Base-by-base conservation (phyloP, 1,139 yeast species). In the Suhomyces wounanorum region DNA sequence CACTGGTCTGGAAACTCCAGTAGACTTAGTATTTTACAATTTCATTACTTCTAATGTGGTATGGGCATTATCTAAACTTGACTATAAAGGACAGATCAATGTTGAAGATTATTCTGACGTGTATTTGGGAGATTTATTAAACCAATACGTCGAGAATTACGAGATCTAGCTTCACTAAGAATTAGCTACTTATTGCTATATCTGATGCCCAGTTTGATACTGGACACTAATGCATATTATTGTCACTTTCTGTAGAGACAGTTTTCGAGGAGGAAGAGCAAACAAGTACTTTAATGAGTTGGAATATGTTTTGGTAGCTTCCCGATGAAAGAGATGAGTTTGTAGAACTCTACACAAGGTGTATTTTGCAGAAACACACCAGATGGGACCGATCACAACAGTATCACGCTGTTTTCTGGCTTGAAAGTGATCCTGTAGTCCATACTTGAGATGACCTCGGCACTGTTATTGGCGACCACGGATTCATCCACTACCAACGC, bases 21-120 rank as follows among this genome's bases (percentile, higher is more conserved):
- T 85, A 8, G 95, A 91, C 60, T 78, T 91, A 33, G 83, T 94
- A 0, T 91, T 86, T 64, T 88, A 88, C 65, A 87, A 84, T 58
- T 94, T 90, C 62, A 79, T 92, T 59, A 75, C 82, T 37, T 79
- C 83, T 3, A 85, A 85, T 60, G 70, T 94, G 6, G 53, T 81
- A 8, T 70, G 76, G 56, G 96, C 95, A 0, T 64, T 87, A 43
- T 64, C 73, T 38, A 66, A 65, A 37, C 57, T 75, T 45, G 67
- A 69, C 4, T 65, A 64, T 43, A 36, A 48, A 2, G 40, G 51
- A 7, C 46, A 59, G 17, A 61, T 57, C 14, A 43, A 55, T 3
- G 57, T 64, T 25, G 60, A 61, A n/a, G 56, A 60, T 40, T 76
- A 75, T 56, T 73, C 79, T 0, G 59, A 57, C 14, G 55, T 52